Conservation (phyloP, 1,284 basidiomycete genomes). For the Ganoderma boninense region DNA sequence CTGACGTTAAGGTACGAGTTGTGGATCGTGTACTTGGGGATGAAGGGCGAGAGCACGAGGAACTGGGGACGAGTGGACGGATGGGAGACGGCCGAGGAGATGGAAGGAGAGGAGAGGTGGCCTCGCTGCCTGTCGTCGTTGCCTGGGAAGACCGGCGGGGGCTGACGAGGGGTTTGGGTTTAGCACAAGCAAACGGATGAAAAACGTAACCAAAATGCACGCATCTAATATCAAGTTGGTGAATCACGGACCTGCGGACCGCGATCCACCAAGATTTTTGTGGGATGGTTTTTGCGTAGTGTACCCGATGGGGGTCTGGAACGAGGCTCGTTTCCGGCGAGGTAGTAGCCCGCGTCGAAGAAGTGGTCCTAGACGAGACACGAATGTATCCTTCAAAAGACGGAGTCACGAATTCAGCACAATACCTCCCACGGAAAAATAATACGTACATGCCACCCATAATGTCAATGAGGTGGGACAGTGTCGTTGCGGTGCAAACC, state of each 20-base stretch:
- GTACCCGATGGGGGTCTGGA: constrained; percentile 57
- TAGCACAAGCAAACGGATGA: too few relatives aligned
- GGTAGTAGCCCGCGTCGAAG: constrained; percentile 57
- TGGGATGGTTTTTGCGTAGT: constrained; percentile 50
- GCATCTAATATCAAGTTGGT: constrained; percentile 52
- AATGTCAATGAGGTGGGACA: constrained; percentile 46
- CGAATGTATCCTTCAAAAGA: constrained; percentile 44
- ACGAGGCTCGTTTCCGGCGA: constrained; percentile 58
- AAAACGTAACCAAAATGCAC: too few relatives aligned
- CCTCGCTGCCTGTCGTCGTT: constrained; percentile 77
- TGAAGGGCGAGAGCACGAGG: constrained; percentile 51
- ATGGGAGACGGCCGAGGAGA: constrained; percentile 65
- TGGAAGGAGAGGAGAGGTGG: constrained; percentile 68
- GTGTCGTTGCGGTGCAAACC: constrained; percentile 53
- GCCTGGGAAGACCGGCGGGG: constrained; percentile 52
- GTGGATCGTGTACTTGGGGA: constrained; percentile 53
- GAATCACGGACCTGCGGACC: constrained; percentile 51
- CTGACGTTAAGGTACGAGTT: constrained; percentile 49
- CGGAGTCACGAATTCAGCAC: neutral
- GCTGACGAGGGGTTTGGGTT: constrained; percentile 39
- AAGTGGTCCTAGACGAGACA: constrained; percentile 61
- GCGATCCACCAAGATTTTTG: constrained; percentile 48
- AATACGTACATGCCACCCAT: constrained; percentile 50
- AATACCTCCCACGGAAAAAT: neutral
- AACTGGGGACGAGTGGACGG: constrained; percentile 48